Conservation (phyloP, 257 asterid genomes). For the Rhazya stricta region DNA sequence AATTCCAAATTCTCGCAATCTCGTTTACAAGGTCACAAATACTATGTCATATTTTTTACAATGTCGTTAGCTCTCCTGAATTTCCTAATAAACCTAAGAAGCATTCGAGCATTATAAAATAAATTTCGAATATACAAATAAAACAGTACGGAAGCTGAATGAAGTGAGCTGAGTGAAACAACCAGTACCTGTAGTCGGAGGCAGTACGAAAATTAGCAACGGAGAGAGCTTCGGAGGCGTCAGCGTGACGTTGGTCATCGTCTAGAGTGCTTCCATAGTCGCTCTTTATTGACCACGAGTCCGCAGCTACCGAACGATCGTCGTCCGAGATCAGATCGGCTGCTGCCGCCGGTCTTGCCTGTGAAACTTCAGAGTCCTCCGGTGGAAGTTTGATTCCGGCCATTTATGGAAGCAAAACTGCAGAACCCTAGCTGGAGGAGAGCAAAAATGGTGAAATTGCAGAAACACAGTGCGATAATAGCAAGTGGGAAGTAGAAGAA, state of each 20-base stretch:
- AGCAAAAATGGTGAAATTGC: background rate
- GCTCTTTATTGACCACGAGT: slow-evolving; percentile 98
- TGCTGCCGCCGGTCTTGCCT: slow-evolving; percentile 57
- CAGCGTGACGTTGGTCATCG: slow-evolving; percentile 97
- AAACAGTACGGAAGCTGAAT: background rate
- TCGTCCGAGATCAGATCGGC: slow-evolving; percentile 92
- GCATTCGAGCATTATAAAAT: background rate
- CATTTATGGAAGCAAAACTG: slow-evolving; percentile 33
- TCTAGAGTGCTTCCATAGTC: slow-evolving; percentile 98
- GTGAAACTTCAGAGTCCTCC: slow-evolving; percentile 74
- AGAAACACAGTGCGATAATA: background rate
- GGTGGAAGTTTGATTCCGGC: slow-evolving; percentile 82
- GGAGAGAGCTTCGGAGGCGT: slow-evolving; percentile 92
- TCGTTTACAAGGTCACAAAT: slow-evolving; percentile 1
- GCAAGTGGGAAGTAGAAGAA: background rate
- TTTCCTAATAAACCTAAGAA: background rate
- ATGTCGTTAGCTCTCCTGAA: background rate
- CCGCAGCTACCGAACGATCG: slow-evolving; percentile 93
- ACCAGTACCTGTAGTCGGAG: slow-evolving; percentile 72
- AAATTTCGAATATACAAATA: background rate
- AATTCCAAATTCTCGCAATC: background rate
- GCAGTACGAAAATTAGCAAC: slow-evolving; percentile 65
- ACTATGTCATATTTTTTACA: background rate
- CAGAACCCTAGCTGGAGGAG: slow-evolving; percentile 35
- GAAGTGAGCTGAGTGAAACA: slow-evolving; percentile 4